Percentiles rank a stretch among this genome's conserved stretches.
These are phyloP conservation scores for Pittosporum tobira DNA, from an alignment of 129 eudicot genomes.

Conservation along the genomic window DNA sequence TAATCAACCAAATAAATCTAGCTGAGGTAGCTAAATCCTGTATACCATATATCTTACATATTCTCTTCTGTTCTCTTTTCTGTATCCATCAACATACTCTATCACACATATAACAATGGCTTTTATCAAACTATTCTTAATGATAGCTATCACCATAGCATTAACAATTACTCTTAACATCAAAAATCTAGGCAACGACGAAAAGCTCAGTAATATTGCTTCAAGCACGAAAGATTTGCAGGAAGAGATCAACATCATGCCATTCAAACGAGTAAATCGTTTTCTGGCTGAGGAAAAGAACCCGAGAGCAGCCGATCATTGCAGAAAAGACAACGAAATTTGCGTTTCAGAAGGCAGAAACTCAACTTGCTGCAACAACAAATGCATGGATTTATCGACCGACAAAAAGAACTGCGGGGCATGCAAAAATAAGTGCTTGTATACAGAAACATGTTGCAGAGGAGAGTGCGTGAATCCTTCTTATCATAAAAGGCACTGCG, in stretches of 20 bases:
- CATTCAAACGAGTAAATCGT: conserved; percentile 39
- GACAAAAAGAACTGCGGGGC: conserved; percentile 50
- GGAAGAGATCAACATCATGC: not conserved
- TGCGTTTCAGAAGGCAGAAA: conserved; percentile 34
- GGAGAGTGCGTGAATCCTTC: conserved; percentile 45
- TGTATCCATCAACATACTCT: conserved; percentile 4
- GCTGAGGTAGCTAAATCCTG: not conserved
- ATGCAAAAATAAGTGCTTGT: conserved; percentile 50
- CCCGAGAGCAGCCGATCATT: conserved; percentile 54
- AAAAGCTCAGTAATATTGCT: not conserved
- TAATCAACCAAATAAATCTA: not conserved
- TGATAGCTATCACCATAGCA: conserved; percentile 29
- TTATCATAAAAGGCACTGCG: conserved; percentile 72
- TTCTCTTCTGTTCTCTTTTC: not conserved
- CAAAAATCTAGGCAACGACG: not conserved
- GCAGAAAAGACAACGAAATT: conserved; percentile 50
- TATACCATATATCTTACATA: no score
- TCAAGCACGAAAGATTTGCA: not conserved
- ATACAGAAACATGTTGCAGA: conserved; percentile 40
- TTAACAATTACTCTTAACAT: conserved; percentile 33
- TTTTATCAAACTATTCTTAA: conserved; percentile 25
- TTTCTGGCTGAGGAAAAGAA: conserved; percentile 42
- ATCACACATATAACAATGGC: conserved; percentile 13
- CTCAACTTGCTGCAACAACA: conserved; percentile 51
- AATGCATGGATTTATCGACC: conserved; percentile 35